Conservation (phyloP, 805 yeast species). For the Pichia thaimueangensis region DNA sequence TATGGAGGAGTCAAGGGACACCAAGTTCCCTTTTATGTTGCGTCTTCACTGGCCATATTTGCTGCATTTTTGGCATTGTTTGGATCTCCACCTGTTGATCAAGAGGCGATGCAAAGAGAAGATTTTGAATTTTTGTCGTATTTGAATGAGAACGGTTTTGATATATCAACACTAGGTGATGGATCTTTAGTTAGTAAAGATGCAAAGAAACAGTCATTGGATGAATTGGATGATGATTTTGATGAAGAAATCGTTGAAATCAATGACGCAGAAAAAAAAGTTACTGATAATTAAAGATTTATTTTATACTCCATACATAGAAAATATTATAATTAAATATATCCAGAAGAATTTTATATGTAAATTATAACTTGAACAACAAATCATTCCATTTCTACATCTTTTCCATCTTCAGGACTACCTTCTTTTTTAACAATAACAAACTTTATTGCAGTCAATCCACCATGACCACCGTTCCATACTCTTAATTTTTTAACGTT, state of each 20-base stretch:
- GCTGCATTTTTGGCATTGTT: slow-evolving; percentile 65
- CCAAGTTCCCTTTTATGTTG: slow-evolving; percentile 75
- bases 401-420: slow-evolving; percentile 9
- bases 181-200: slow-evolving; percentile 19
- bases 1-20: slow-evolving; percentile 57
- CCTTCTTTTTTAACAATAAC: slow-evolving; percentile 30
- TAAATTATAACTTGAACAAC: too few species aligned
- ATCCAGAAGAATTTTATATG: too few species aligned
- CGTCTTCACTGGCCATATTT: slow-evolving; percentile 69
- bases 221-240: neutral
- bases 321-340: too few species aligned
- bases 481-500: slow-evolving; percentile 54
- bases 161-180: slow-evolving; percentile 50
- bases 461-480: slow-evolving; percentile 85
- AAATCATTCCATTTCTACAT: slow-evolving; percentile 11
- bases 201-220: neutral
- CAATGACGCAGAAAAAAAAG: neutral
- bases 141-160: slow-evolving; percentile 64
- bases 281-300: neutral
- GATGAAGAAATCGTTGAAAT: slow-evolving; percentile 6
- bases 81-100: slow-evolving; percentile 75
- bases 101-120: slow-evolving; percentile 73
- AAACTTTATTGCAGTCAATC: slow-evolving; percentile 56
- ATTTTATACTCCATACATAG: too few species aligned
- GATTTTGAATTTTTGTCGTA: slow-evolving; percentile 67